Base-by-base conservation (phyloP, 495 filamentous ascomycete species). In the Barbatosphaeria neglecta region DNA sequence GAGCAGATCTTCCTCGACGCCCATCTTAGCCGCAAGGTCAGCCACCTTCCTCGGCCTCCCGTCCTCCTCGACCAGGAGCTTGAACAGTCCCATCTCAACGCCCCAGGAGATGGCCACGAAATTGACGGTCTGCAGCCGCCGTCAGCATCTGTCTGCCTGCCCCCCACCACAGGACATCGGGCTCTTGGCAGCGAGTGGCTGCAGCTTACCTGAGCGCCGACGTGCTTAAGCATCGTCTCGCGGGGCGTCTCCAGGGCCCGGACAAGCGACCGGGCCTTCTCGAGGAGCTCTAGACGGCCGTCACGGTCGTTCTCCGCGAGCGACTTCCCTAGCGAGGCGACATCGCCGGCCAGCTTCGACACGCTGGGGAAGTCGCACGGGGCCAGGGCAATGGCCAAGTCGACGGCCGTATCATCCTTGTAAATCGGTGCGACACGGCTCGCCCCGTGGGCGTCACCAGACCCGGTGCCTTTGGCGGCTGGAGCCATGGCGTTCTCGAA, bases 211-310 rank as follows among this genome's bases (percentile, higher is more conserved):
- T 66, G 50, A 0, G 60, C 64, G 45, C 64, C 61, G 39, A 49
- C 24, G 7, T 67, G 64, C 50, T 54, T 47, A 27, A 64, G 44
- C 58, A 64, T 56, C 18, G 55, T 62, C 54, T 67, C 64, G 0
- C 60, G 51, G 6, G 64, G 64, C 15, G 58, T 62, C 43, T 65
- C 58, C 11, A 65, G 54, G 0, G 61, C 56, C 1, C 48, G 48
- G 11, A 56, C 47, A 2, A 66, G 49, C 10, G 46, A 37, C 11
- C 57, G 53, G 17, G 60, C 58, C 22, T 57, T 53, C 9, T 47
- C 58, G 28, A 61, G 50, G 22, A 65, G 45, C 7, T 15, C 15
- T 3, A 51, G 43, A 13, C 56, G 50, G 20, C 35, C 48, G 13
- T 43, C 44, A 8, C 48, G 47, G 46, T 56, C 44, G 44, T 53